These are phyloP conservation scores for Phytopythium sindhum DNA, from an alignment of 352 stramenopile genomes.

Conservation along the genomic window DNA sequence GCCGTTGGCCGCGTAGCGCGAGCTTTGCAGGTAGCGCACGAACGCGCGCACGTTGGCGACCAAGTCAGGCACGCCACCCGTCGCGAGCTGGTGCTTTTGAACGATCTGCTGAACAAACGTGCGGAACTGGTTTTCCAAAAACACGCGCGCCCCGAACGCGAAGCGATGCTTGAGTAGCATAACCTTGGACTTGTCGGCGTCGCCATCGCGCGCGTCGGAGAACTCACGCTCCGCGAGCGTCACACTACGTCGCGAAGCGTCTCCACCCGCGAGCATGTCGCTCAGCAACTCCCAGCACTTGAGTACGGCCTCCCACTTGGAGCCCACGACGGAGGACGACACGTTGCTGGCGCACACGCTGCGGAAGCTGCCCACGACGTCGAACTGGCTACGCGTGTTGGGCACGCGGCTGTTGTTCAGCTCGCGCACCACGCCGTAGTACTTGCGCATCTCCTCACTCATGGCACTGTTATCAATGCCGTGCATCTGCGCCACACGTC, in stretches of 20 bases:
- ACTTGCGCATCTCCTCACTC: conserved; percentile 84
- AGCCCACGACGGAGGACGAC: conserved; percentile 48
- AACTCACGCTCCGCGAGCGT: conserved; percentile 61
- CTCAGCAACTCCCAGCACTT: conserved; percentile 84
- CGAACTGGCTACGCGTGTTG: conserved; percentile 67
- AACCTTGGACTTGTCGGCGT: conserved; percentile 30
- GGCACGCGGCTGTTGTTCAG: conserved; percentile 69
- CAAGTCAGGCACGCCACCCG: conserved; percentile 62
- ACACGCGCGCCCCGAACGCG: conserved; percentile 64
- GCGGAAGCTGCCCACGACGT: conserved; percentile 57
- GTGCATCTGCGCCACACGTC: conserved; percentile 64
- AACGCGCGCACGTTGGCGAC: conserved; percentile 76
- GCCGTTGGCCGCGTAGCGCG: conserved; percentile 41
- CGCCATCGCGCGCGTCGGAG: conserved; percentile 20
- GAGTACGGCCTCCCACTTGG: conserved; percentile 70
- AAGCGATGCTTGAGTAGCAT: conserved; percentile 49
- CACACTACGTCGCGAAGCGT: conserved; percentile 33
- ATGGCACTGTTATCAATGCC: conserved; percentile 50
- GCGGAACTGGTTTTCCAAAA: conserved; percentile 78
- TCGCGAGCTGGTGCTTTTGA: conserved; percentile 69
- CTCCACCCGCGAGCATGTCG: conserved; percentile 56
- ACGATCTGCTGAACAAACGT: conserved; percentile 77
- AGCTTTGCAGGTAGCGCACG: conserved; percentile 74
- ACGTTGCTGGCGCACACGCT: conserved; percentile 49
- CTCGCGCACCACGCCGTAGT: conserved; percentile 65